A percentile compares a stretch with the other conserved stretches of the same genome.
Conservation (phyloP, 371 early-diverging fungal species). For the Chytridiales sp. region DNA sequence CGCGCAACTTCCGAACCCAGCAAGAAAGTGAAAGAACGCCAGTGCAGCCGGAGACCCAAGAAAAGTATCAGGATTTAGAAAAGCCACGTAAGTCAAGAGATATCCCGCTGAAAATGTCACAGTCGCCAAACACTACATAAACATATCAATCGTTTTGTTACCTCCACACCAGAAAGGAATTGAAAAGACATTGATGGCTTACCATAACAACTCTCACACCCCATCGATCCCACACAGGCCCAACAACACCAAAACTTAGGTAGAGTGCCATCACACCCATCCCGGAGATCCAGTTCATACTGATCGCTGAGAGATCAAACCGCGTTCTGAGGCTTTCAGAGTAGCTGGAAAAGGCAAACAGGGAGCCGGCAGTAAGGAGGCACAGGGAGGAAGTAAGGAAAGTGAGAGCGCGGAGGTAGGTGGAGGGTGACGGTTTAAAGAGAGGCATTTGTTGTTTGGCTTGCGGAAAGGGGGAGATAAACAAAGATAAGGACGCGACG, state of each 20-base stretch:
- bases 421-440: too few relatives aligned
- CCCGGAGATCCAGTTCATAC: slow-evolving; percentile 27
- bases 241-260: slow-evolving; percentile 8
- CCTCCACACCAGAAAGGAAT: neutral
- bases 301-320: slow-evolving; percentile 15
- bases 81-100: slow-evolving; percentile 7
- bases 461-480: too few relatives aligned
- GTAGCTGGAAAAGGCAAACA: slow-evolving; percentile 23
- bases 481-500: too few relatives aligned
- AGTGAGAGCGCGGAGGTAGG: too few relatives aligned
- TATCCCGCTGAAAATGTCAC: slow-evolving; percentile 1
- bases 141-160: neutral
- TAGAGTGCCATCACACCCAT: slow-evolving; percentile 24
- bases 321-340: slow-evolving; percentile 15
- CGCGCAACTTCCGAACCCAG: slow-evolving; percentile 16
- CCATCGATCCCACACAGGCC: slow-evolving; percentile 19
- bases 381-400: too few relatives aligned
- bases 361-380: slow-evolving; percentile 24
- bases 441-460: too few relatives aligned
- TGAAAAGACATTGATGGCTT: neutral
- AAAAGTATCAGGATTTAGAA: neutral
- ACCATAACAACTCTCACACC: slow-evolving; percentile 14
- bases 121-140: neutral
- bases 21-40: slow-evolving; percentile 15
- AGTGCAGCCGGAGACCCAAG: slow-evolving; percentile 4